Base-by-base conservation (phyloP, 192 early-diverging fungal genomes). In the Gorgonomyces haynaldii region DNA sequence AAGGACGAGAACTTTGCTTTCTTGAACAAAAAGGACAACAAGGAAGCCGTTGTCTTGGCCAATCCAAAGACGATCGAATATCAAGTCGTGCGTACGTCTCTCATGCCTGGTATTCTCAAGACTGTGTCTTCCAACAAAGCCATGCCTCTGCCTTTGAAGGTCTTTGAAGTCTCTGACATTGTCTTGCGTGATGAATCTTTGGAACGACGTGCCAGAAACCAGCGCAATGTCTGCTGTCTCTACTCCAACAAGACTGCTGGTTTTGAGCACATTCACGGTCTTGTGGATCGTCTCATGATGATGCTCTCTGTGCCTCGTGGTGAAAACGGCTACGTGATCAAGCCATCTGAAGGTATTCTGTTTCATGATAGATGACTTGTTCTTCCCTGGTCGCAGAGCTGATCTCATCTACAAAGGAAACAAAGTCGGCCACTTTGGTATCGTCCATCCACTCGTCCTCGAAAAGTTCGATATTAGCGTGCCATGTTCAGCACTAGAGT, bases 121-220 rank as follows among this genome's bases (percentile, higher is more conserved):
- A 94, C 93, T 0, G 53, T 96, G 37, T 72, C 78, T 57, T 87
- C 89, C 66, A 91, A 85, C 72, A 85, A 81, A 60, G 78, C 88
- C 45, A 55, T 58, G 23, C 65, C 91, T 2, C 70, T 93, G 29
- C 96, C 96, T 5, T 66, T 93, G 68, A 87, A 86, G 65, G 59
- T 97, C 50, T 98, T 98, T 58, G 96, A 98, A 61, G 90, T 96
- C 25, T 88, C 87, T 23, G 93, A 98, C 47, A 80, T 94, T 22
- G 86, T 85, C 15, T 65, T 91, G 56, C 89, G 94, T 69, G 88
- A 93, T 62, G 79, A 89, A 16, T 60, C 74, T 6, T 50, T 59
- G 36, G 89, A 90, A 55, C 71, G 87, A 46, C 68, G 82, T n/a
- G 76, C 86, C 3, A 64, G 84, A 51, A 98, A 96, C 69, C 74